phyloP scores from a whole-genome alignment of 2,329 filamentous ascomycete species.

The Phymatotrichopsis omnivora region DNA sequence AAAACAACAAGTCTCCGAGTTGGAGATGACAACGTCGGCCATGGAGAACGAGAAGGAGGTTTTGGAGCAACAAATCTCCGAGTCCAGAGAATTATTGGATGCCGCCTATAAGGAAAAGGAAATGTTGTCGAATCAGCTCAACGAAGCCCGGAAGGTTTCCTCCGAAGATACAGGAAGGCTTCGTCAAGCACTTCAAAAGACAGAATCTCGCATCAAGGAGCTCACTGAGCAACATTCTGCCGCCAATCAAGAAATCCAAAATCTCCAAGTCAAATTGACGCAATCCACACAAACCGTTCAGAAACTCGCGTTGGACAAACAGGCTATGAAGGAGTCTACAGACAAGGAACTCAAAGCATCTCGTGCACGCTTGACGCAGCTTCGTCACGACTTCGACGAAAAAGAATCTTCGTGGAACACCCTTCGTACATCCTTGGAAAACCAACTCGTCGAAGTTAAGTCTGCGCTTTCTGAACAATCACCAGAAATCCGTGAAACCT shows the following conservation, averaged over 20 bases:
- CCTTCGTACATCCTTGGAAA: conserved; percentile 1
- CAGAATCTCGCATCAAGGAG: conserved; percentile 6
- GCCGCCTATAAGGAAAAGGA: too few relatives aligned
- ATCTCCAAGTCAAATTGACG: conserved; percentile 8
- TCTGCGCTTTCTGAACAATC: background rate
- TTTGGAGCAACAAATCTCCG: conserved; percentile 9
- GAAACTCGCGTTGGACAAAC: conserved; percentile 13
- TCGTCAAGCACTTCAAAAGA: background rate
- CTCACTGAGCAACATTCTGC: conserved; percentile 3
- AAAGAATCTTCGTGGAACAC: conserved; percentile 22
- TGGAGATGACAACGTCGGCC: conserved; percentile 7
- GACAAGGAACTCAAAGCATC: conserved; percentile 18
- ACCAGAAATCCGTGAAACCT: conserved; percentile 2
- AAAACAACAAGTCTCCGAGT: conserved; percentile 13
- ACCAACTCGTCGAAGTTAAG: background rate
- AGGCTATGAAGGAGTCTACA: conserved; percentile 13
- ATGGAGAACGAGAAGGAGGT: conserved; percentile 11
- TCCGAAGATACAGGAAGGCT: conserved; percentile 1
- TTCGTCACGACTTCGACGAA: conserved; percentile 21
- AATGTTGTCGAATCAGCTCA: too few relatives aligned
- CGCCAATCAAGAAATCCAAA: background rate
- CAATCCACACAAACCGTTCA: conserved; percentile 1
- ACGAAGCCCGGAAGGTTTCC: background rate
- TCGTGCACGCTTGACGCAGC: conserved; percentile 15
- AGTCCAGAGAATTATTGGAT: background rate